These are phyloP conservation scores for Oldenlandia corymbosa DNA, from an alignment of 257 asterid genomes.

Conservation along the genomic window DNA sequence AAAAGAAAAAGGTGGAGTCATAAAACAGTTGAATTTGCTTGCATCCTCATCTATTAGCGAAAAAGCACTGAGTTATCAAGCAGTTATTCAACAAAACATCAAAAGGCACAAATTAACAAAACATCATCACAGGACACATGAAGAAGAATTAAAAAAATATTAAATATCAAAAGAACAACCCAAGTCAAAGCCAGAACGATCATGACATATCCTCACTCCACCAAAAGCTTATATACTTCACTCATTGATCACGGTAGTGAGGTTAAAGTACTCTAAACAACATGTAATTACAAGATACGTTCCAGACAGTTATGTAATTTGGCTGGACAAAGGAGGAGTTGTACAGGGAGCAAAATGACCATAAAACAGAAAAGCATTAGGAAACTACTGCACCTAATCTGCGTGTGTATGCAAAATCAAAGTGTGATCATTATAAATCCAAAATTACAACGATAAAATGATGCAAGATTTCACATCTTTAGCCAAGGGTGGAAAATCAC, in stretches of 20 bases:
- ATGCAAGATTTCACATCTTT: not conserved
- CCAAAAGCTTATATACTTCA: not conserved
- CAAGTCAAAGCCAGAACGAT: not conserved
- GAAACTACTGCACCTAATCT: too few species aligned
- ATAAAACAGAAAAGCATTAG: too few species aligned
- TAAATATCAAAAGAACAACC: not conserved
- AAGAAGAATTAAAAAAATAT: not conserved
- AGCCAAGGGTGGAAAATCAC: not conserved
- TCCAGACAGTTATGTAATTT: too few species aligned
- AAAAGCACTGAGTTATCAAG: not conserved
- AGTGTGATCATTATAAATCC: constrained; percentile 3
- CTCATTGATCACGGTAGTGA: too few species aligned
- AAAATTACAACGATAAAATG: not conserved
- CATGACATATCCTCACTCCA: not conserved
- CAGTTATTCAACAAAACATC: not conserved
- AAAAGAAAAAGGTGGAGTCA: not conserved
- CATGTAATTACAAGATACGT: too few species aligned
- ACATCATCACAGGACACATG: not conserved
- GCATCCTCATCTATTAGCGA: not conserved
- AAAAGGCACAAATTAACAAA: not conserved
- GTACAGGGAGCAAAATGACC: too few species aligned
- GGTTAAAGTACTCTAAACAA: too few species aligned
- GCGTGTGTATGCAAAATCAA: not conserved
- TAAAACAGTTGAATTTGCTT: too few species aligned
- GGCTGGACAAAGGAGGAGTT: too few species aligned